Conservation (phyloP, 1,284 basidiomycete genomes). For the Fistulinella cinereoalba region DNA sequence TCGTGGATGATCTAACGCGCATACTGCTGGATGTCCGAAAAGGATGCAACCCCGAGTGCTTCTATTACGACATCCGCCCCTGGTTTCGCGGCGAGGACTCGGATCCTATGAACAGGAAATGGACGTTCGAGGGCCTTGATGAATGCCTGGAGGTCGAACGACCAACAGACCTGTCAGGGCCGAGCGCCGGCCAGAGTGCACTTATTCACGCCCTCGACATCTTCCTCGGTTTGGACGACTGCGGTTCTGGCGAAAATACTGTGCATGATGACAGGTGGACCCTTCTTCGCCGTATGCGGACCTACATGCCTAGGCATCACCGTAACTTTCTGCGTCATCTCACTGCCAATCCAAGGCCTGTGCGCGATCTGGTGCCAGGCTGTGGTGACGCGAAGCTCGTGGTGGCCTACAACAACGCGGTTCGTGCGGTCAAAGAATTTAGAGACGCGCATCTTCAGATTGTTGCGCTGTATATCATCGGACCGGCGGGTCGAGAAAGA, state of each 20-base stretch:
- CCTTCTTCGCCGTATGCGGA: conserved; percentile 79
- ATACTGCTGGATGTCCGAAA: conserved; percentile 66
- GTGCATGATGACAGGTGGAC: conserved; percentile 28
- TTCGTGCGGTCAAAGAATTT: conserved; percentile 74
- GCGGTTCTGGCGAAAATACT: conserved; percentile 18
- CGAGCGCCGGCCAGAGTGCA: conserved; percentile 88
- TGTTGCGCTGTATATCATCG: conserved; percentile 81
- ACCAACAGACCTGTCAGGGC: conserved; percentile 75
- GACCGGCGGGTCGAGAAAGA: conserved; percentile 51
- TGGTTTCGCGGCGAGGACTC: conserved; percentile 91
- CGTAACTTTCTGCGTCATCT: conserved; percentile 86
- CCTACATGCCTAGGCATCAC: conserved; percentile 91
- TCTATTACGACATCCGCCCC: conserved; percentile 84
- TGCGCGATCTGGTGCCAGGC: conserved; percentile 39
- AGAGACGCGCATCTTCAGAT: conserved; percentile 88
- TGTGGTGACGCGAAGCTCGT: conserved; percentile 39
- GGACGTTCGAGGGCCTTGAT: conserved; percentile 83
- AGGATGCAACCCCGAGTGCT: conserved; percentile 76
- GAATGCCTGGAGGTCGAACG: conserved; percentile 44
- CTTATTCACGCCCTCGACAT: conserved; percentile 87
- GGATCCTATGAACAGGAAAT: conserved; percentile 55
- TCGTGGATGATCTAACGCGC: conserved; percentile 63
- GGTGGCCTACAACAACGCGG: conserved; percentile 71
- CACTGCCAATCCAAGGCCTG: conserved; percentile 53
- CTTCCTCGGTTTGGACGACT: conserved; percentile 81